Evolutionary conservation across 2,329 filamentous ascomycete genomes (phyloP), one percentile per base, ranked within the genome.

Genomic region (Colletotrichum caudatum): DNA sequence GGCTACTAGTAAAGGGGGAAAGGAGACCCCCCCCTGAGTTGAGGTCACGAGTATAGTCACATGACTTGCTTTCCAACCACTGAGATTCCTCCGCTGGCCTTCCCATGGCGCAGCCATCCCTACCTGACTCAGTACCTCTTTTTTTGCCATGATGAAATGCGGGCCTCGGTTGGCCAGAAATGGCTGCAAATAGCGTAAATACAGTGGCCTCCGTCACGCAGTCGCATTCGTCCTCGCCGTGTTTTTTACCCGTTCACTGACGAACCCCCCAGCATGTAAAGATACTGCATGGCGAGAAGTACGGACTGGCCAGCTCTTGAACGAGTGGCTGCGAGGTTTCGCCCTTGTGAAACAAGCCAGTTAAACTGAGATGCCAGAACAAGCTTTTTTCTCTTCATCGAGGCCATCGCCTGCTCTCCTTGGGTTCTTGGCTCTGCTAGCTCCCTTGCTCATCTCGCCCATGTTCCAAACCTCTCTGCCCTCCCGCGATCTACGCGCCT

Each of bases 401-500:
- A 14, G 46, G 33, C 39, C 53, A 44, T 69, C 60, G 50, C 44
- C 12, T 35, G 29, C 14, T 35, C 57, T 46, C 23, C 66, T 65
- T 39, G 46, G 44, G 8, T 16, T 16, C 53, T 64, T 69, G 59
- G 65, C 69, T 60, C 59, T 69, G 64, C 65, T 56, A 64, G 59
- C 65, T 71, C 58, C 69, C 65, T 69, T 64, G 59, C n/a, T 53
- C 23, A 29, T 12, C 33, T 44, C 23, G 48, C 60, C 48, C 59
- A 51, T 48, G 60, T 53, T 50, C 60, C 20, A 20, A 50, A 26
- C 29, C 29, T 20, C 26, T 23, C 44, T 44, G 35, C 54, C 63
- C 39, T 70, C 51, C 64, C 69, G 58, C 69, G 50, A 62, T 70
- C 63, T 62, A 67, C 63, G 69, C 69, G 69, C 65, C 69, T 69